Evolutionary conservation across 2,329 filamentous ascomycete genomes (phyloP), one percentile per base, ranked within the genome.

Genomic region (Neonectria coccinea): DNA sequence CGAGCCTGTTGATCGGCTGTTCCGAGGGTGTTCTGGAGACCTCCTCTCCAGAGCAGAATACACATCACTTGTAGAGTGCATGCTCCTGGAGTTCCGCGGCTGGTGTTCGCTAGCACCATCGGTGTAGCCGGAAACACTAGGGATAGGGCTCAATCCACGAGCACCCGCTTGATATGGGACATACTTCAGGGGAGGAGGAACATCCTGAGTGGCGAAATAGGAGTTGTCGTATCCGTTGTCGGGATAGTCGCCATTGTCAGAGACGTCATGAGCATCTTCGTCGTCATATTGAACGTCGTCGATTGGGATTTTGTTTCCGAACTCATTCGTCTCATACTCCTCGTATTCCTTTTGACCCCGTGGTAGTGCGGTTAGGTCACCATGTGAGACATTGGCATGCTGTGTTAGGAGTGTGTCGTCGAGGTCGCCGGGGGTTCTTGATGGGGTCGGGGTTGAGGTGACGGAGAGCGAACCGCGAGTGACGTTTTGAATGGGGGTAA

Each of bases 81-180:
- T 85, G 33, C 86, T 80, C 62, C 83, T 80, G 1, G 88, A 88
- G 63, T 90, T 85, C 53, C 86, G 86, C 71, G 86, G 87, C 31
- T 80, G 79, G 36, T 84, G 84, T 66, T 89, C 86, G 72, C 84
- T 89, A 57, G 88, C 88, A 51, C 89, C 88, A 72, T 94, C 89
- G 4, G 88, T 91, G 73, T 94, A 95, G 67, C 94, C 96, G 11
- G 93, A 95, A 16, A 97, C 92, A 73, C 94, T 97, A 70, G 96
- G 94, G 64, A 97, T 94, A 0, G 95, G 95, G 75, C 94, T 97
- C 53, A 97, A 80, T 11, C 89, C 91, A 45, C 92, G 90, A 56
- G 88, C 86, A 70, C 91, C 88, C 11, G 88, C 85, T 71, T 90
- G 86, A 67, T 92, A 90, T 1, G 90, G 87, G n/a, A 89, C 84